These are phyloP conservation scores for Knoxia roxburghii DNA, from an alignment of 257 asterid species.

Conservation along the genomic window DNA sequence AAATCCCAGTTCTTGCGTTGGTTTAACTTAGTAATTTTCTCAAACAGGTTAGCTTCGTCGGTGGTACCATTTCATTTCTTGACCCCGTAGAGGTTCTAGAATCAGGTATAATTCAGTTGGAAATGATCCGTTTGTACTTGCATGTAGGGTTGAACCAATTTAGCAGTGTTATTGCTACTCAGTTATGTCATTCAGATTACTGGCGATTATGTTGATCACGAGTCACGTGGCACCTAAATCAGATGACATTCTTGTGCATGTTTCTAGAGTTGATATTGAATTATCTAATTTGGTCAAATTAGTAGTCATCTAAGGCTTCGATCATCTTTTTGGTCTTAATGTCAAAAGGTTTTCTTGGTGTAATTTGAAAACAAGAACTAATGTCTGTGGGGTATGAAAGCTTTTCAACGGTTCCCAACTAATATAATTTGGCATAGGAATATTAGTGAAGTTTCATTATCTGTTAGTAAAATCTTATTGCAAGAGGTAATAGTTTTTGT, in stretches of 20 bases:
- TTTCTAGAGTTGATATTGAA: neutral
- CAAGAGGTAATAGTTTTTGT: neutral
- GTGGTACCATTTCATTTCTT: constrained; percentile 8
- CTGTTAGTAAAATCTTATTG: too few relatives aligned
- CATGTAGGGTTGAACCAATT: neutral
- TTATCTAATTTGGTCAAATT: neutral
- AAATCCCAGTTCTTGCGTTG: constrained; percentile 20
- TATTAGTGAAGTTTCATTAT: too few relatives aligned
- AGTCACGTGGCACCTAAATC: neutral
- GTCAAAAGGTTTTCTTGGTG: neutral
- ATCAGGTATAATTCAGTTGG: neutral
- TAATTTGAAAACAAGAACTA: too few relatives aligned
- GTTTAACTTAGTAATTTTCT: constrained; percentile 12
- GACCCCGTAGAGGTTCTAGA: neutral
- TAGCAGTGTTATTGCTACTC: neutral
- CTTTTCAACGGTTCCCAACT: neutral
- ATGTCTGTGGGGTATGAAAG: too few relatives aligned
- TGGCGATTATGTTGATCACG: neutral
- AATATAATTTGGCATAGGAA: neutral
- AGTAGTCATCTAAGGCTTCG: neutral
- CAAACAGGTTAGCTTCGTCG: constrained; percentile 42
- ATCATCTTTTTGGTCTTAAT: neutral
- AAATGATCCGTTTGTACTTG: neutral
- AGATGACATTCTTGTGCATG: neutral
- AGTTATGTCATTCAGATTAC: neutral